phyloP scores from a whole-genome alignment of 148 eudicot genomes.

The Chenopodium suecicum region DNA sequence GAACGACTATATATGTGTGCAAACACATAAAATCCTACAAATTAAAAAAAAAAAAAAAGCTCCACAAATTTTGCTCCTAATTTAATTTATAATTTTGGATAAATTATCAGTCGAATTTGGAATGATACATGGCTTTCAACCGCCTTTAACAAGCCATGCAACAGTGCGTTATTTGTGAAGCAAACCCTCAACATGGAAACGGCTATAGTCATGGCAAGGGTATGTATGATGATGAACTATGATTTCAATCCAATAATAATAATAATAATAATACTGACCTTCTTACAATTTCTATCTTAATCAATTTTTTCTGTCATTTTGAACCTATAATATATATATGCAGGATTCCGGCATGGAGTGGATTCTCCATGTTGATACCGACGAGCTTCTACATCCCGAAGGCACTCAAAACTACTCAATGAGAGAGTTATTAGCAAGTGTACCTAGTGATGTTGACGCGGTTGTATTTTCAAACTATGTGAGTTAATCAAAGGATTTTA shows the following conservation, averaged over 20 bases:
- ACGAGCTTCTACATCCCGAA: conserved; percentile 78
- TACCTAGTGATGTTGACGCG: conserved; percentile 64
- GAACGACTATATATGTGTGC: too few relatives aligned
- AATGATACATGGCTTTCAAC: conserved; percentile 64
- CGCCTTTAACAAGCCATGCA: conserved; percentile 85
- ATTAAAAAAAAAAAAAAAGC: too few relatives aligned
- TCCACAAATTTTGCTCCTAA: conserved; percentile 1
- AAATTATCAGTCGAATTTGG: conserved; percentile 61
- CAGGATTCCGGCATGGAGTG: conserved; percentile 77
- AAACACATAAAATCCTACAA: too few relatives aligned
- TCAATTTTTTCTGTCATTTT: conserved; percentile 5
- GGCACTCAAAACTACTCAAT: conserved; percentile 68
- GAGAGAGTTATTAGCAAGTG: conserved; percentile 47
- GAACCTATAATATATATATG: background rate
- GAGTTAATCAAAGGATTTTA: conserved; percentile 21
- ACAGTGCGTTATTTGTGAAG: conserved; percentile 78
- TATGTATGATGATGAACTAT: conserved; percentile 16
- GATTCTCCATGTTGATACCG: conserved; percentile 96
- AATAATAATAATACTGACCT: too few relatives aligned
- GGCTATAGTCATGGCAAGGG: conserved; percentile 84
- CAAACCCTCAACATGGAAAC: conserved; percentile 87
- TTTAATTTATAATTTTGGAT: background rate
- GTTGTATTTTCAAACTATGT: conserved; percentile 67
- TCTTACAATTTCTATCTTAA: background rate
- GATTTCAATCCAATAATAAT: background rate